phyloP scores from a whole-genome alignment of 352 stramenopile genomes.

The Saprolegnia diclina region DNA sequence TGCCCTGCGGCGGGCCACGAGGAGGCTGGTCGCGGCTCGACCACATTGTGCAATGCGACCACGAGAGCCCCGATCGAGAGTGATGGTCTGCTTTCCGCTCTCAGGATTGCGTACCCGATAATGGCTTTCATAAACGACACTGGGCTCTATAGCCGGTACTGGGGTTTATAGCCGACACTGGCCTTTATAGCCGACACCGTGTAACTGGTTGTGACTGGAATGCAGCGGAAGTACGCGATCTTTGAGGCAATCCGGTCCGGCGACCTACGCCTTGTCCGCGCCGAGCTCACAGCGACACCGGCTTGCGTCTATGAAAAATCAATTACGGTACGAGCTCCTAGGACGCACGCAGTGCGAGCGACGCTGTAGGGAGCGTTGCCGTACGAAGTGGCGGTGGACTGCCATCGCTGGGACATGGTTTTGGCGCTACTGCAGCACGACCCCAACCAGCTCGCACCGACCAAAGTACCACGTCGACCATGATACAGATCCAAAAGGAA shows the following conservation, averaged over 20 bases:
- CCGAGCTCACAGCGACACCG: not conserved
- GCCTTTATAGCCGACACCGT: not conserved
- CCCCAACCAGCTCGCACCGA: not conserved
- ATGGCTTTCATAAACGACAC: not conserved
- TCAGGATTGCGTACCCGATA: not conserved
- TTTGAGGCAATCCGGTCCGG: constrained; percentile 19
- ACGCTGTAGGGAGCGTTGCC: constrained; percentile 13
- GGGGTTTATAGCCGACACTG: not conserved
- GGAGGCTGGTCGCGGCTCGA: too few species aligned
- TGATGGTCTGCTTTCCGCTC: not conserved
- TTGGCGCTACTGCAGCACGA: constrained; percentile 11
- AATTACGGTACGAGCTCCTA: constrained; percentile 9
- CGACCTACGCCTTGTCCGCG: not conserved
- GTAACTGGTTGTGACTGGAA: not conserved
- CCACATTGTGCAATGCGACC: not conserved
- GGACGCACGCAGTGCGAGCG: too few species aligned
- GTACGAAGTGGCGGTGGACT: constrained; percentile 18
- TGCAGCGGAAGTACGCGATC: constrained; percentile 14
- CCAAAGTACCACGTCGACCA: not conserved
- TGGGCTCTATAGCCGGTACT: not conserved
- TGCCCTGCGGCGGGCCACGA: too few species aligned
- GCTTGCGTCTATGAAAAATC: constrained; percentile 3
- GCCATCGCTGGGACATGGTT: constrained; percentile 23
- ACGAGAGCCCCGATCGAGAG: not conserved
- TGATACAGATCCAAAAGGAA: not conserved